Conservation (phyloP, 371 early-diverging fungal species). For the Rhizomucor pusillus region DNA sequence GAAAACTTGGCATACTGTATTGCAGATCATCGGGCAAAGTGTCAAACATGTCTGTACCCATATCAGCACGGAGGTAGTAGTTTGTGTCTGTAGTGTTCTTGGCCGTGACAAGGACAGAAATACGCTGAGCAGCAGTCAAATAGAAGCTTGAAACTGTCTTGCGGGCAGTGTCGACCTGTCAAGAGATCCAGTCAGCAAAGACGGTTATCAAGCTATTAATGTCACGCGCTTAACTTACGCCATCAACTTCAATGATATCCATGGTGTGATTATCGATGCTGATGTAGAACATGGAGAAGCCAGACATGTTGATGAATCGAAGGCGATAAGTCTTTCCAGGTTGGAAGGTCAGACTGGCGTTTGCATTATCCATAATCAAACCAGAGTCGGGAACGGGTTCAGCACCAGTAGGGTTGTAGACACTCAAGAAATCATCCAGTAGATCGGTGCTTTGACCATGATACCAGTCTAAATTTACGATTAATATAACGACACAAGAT, state of each 20-base stretch:
- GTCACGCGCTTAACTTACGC: conserved; percentile 30
- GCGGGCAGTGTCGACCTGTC: conserved; percentile 50
- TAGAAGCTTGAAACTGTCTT: conserved; percentile 53
- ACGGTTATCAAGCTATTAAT: background rate
- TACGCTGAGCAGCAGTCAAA: conserved; percentile 68
- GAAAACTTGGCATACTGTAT: conserved; percentile 25
- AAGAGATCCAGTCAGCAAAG: background rate
- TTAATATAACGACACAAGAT: background rate
- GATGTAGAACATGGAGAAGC: conserved; percentile 73
- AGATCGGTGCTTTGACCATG: conserved; percentile 47
- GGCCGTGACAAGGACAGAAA: conserved; percentile 72
- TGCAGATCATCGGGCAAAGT: conserved; percentile 50
- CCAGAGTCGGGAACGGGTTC: conserved; percentile 69
- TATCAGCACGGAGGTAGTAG: conserved; percentile 71
- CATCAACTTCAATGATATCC: conserved; percentile 82
- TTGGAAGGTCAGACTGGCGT: conserved; percentile 48
- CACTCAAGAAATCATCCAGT: conserved; percentile 45
- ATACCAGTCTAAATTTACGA: conserved; percentile 70
- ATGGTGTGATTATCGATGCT: conserved; percentile 78
- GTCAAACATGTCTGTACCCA: conserved; percentile 80
- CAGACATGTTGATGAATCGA: conserved; percentile 77
- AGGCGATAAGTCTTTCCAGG: conserved; percentile 85
- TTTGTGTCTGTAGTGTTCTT: conserved; percentile 61
- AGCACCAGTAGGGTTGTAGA: conserved; percentile 62
- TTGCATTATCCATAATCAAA: conserved; percentile 46